Conservation (phyloP, 2,329 filamentous ascomycete species). For the Domatiomyces catenatus region DNA sequence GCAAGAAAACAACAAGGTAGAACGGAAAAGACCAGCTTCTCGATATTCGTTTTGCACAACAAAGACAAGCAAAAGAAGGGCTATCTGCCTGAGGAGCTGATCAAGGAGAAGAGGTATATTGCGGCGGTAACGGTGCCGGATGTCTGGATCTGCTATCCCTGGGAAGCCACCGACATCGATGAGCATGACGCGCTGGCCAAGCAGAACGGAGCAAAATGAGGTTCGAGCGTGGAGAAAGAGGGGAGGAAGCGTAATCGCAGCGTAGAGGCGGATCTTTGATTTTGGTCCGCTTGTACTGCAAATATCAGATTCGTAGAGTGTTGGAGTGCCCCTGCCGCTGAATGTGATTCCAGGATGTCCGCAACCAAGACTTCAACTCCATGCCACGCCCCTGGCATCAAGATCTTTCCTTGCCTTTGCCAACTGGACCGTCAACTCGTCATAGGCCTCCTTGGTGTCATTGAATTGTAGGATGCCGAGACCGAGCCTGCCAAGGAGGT, state of each 20-base stretch:
- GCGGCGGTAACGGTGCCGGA: conserved; percentile 82
- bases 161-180: conserved; percentile 89
- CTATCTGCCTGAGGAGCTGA: conserved; percentile 60
- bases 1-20: conserved; percentile 60
- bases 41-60: conserved; percentile 96
- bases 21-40: conserved; percentile 64
- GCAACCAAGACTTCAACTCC: neutral
- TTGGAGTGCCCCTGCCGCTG: neutral
- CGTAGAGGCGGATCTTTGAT: neutral
- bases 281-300: neutral
- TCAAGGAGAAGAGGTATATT: conserved; percentile 53
- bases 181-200: conserved; percentile 65
- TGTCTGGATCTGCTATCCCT: conserved; percentile 97
- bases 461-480: conserved; percentile 92
- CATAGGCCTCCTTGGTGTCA: conserved; percentile 80
- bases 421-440: conserved; percentile 77
- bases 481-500: conserved; percentile 81
- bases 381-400: conserved; percentile 18
- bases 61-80: conserved; percentile 98
- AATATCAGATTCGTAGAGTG: neutral
- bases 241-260: neutral
- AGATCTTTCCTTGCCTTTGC: conserved; percentile 29
- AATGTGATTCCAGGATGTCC: neutral
- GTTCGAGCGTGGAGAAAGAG: neutral
- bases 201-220: conserved; percentile 21